Conservation (phyloP, 441 rosid species). For the Gossypium lobatum region DNA sequence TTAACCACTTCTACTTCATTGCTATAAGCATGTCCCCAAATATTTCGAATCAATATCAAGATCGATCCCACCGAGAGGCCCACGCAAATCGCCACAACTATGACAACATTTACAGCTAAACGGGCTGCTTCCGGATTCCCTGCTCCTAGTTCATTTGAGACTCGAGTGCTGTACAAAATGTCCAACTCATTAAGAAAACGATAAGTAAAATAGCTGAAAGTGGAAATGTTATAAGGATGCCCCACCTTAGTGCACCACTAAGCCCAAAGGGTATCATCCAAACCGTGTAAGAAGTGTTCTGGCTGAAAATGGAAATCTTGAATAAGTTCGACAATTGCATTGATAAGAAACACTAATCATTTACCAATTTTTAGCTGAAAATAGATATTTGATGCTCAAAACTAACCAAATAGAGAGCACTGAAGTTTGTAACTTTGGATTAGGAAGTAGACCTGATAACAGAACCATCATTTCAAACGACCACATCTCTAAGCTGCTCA, state of each 20-base stretch:
- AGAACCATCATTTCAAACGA: slow-evolving; percentile 70
- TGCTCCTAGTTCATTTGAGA: slow-evolving; percentile 1
- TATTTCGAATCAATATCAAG: neutral
- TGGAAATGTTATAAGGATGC: neutral
- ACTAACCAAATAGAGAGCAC: slow-evolving; percentile 55
- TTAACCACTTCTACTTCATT: neutral
- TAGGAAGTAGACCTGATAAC: slow-evolving; percentile 62
- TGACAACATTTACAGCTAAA: neutral
- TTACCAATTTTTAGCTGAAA: neutral
- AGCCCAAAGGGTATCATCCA: slow-evolving; percentile 79
- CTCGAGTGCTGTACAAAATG: neutral
- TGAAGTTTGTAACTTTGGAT: slow-evolving; percentile 61
- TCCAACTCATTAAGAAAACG: too few species aligned
- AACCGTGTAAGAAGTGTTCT: slow-evolving; percentile 41
- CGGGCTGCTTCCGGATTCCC: neutral
- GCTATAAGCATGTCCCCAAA: neutral
- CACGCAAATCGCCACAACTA: neutral
- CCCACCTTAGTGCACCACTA: slow-evolving; percentile 62
- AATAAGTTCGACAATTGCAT: neutral
- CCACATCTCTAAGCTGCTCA: slow-evolving; percentile 69
- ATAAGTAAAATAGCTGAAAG: too few species aligned
- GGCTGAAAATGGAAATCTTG: slow-evolving; percentile 31
- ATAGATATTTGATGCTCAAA: neutral
- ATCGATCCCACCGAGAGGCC: neutral
- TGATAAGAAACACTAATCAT: neutral